A percentile compares a stretch with the other conserved stretches of the same genome.
Evolutionary conservation across 352 stramenopile species (phyloP).

Genomic region (Globisporangium spinosum): DNA sequence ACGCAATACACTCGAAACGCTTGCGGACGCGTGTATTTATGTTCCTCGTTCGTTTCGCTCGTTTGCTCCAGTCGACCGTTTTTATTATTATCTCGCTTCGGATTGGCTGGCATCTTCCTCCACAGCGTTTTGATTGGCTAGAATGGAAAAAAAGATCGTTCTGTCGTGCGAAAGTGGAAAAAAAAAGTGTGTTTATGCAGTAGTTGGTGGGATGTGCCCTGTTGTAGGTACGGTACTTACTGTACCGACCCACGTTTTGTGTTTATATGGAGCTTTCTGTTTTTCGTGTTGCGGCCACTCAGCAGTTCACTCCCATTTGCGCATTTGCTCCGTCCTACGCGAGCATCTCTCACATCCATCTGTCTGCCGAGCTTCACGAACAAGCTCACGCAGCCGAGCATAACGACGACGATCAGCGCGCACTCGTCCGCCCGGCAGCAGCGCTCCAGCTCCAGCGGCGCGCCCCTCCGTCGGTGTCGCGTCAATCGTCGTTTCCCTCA

Average conservation of each 20-base stretch:
- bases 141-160: not conserved
- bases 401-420: not conserved
- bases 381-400: not conserved
- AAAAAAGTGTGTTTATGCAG: too few species aligned
- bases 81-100: too few species aligned
- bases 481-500: not conserved
- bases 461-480: too few species aligned
- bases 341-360: too few species aligned
- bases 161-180: not conserved
- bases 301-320: not conserved
- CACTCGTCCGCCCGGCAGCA: not conserved
- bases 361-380: not conserved
- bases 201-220: not conserved
- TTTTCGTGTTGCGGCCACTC: not conserved
- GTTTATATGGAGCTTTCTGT: not conserved
- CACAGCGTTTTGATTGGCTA: not conserved
- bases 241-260: too few species aligned
- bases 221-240: not conserved
- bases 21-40: too few species aligned
- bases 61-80: too few species aligned
- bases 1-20: too few species aligned
- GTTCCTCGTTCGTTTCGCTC: too few species aligned
- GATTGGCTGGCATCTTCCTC: not conserved
- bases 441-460: not conserved
- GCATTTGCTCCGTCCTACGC: not conserved